phyloP scores from a whole-genome alignment of 2,329 filamentous ascomycete genomes.

The Hypoxylon sp. region DNA sequence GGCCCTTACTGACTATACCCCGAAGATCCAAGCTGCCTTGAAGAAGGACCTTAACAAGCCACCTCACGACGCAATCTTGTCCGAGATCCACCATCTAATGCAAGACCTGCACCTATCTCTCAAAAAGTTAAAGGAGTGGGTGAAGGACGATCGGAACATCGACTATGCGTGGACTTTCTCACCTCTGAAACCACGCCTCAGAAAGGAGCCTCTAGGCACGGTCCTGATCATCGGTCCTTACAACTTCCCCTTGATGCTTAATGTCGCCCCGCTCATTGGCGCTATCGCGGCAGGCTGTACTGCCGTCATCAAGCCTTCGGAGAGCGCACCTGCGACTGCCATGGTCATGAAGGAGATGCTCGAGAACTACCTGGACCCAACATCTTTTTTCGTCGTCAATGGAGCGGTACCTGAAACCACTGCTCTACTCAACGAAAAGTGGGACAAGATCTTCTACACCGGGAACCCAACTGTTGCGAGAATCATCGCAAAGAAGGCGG shows the following conservation, averaged over 20 bases:
- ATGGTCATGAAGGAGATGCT: constrained; percentile 85
- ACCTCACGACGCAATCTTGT: constrained; percentile 78
- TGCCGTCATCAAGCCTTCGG: constrained; percentile 90
- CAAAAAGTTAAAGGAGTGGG: constrained; percentile 84
- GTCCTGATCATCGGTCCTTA: constrained; percentile 91
- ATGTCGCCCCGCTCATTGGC: constrained; percentile 83
- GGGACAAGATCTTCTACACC: constrained; percentile 99
- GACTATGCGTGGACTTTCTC: constrained; percentile 79
- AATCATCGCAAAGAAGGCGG: constrained; percentile 91
- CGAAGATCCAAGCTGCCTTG: constrained; percentile 81
- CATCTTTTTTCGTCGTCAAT: constrained; percentile 83
- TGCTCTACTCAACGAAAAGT: constrained; percentile 86
- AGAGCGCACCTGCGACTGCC: constrained; percentile 81
- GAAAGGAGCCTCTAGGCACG: constrained; percentile 88
- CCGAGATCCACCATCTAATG: constrained; percentile 83
- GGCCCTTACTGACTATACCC: constrained; percentile 84
- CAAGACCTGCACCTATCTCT: constrained; percentile 85
- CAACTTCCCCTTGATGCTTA: constrained; percentile 92
- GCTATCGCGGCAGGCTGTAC: constrained; percentile 95
- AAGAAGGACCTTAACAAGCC: constrained; percentile 84
- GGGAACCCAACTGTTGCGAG: constrained; percentile 84
- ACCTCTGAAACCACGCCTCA: constrained; percentile 79
- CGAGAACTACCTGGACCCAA: constrained; percentile 80
- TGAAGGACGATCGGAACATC: constrained; percentile 81
- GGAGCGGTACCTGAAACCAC: constrained; percentile 86